phyloP scores from a whole-genome alignment of 1,139 yeast genomes.

The Sugiyamaella pinicola region DNA sequence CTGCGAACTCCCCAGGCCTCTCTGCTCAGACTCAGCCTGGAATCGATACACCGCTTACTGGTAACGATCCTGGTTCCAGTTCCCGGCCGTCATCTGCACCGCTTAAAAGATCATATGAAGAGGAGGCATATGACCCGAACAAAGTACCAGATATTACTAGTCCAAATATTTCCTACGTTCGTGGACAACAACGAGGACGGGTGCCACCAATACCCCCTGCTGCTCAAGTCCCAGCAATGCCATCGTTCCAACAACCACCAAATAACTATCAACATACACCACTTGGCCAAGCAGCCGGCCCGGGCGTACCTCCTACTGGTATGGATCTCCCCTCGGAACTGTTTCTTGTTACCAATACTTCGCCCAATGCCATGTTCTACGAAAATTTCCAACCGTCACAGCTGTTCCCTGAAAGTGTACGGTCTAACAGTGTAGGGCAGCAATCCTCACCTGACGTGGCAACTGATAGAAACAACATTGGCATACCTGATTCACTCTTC shows the following conservation, averaged over 20 bases:
- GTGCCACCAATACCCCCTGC: constrained; percentile 17
- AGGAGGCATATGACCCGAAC: constrained; percentile 11
- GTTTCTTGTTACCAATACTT: constrained; percentile 41
- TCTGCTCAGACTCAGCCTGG: neutral
- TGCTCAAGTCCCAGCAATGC: constrained; percentile 14
- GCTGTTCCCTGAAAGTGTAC: constrained; percentile 41
- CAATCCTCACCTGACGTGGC: constrained; percentile 21
- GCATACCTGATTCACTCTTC: constrained; percentile 19
- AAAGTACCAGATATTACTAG: constrained; percentile 9
- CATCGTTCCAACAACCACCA: constrained; percentile 8
- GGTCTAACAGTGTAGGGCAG: constrained; percentile 23
- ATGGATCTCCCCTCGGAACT: constrained; percentile 37
- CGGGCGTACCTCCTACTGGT: constrained; percentile 7
- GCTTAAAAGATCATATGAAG: constrained; percentile 16
- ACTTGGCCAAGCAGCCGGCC: constrained; percentile 6
- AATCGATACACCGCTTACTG: neutral
- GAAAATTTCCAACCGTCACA: constrained; percentile 45
- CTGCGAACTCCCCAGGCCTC: constrained; percentile 4
- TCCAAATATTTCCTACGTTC: constrained; percentile 17
- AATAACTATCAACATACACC: constrained; percentile 13
- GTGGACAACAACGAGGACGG: constrained; percentile 3
- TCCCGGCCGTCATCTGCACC: constrained; percentile 6
- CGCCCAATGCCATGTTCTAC: constrained; percentile 36
- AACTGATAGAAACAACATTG: constrained; percentile 8
- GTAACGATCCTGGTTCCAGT: neutral